Conservation (phyloP, 106 monocot species). For the Gastrodia elata region DNA sequence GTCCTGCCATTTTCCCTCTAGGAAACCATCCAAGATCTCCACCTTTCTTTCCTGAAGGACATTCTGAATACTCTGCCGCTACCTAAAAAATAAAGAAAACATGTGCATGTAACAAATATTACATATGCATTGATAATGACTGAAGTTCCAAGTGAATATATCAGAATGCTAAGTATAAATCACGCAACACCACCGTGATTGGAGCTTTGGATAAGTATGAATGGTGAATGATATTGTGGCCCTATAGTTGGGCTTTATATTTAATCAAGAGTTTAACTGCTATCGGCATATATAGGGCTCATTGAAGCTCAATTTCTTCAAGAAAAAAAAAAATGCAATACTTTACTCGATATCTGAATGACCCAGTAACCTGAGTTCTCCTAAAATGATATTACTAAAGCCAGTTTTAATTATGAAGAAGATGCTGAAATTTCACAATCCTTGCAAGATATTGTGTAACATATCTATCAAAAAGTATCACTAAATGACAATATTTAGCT, state of each 20-base stretch:
- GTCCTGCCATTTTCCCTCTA: constrained; percentile 97
- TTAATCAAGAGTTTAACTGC: no score
- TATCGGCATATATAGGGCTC: no score
- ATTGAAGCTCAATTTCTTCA: no score
- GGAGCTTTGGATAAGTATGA: no score
- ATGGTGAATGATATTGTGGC: no score
- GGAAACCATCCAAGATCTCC: constrained; percentile 99
- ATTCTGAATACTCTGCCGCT: constrained; percentile 90
- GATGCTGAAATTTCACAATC: background rate
- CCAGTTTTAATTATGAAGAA: background rate
- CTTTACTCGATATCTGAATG: background rate
- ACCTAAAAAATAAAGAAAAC: constrained; percentile 31
- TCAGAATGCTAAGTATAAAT: background rate
- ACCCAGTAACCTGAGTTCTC: background rate
- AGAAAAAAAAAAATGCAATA: no score
- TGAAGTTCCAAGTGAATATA: background rate
- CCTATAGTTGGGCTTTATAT: no score
- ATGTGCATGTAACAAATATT: background rate
- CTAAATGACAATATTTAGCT: background rate
- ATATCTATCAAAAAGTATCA: background rate
- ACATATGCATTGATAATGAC: background rate
- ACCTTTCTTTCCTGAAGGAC: constrained; percentile 97
- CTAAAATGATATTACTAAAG: background rate
- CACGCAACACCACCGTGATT: no score
- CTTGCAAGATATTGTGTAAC: background rate